Evolutionary conservation across 75 land plant species (phyloP).

Genomic region (Ceratopteris richardii): DNA sequence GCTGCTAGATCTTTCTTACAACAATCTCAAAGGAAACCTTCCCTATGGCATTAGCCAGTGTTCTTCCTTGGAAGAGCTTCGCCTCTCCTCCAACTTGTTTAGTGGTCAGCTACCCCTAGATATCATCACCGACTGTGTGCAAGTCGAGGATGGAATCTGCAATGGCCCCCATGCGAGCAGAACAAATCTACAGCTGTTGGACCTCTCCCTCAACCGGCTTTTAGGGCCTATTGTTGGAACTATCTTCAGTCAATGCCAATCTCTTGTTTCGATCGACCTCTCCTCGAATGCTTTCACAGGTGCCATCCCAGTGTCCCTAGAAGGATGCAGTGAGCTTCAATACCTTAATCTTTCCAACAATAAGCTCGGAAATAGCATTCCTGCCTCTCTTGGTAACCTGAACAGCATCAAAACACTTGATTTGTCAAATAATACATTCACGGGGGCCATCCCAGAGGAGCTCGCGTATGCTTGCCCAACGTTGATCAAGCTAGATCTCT

Average conservation of each 20-base stretch:
- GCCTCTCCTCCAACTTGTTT: constrained; percentile 22
- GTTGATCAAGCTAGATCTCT: constrained; percentile 33
- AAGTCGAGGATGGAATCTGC: constrained; percentile 13
- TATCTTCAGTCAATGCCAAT: constrained; percentile 11
- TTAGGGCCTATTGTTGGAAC: constrained; percentile 30
- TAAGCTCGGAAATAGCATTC: constrained; percentile 27
- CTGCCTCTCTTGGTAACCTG: constrained; percentile 32
- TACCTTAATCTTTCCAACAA: constrained; percentile 45
- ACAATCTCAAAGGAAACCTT: constrained; percentile 53
- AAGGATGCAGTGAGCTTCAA: constrained; percentile 25
- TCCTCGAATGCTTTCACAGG: constrained; percentile 41
- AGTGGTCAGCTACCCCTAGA: constrained; percentile 31
- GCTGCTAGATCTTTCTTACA: constrained; percentile 63
- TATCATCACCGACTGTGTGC: constrained; percentile 41
- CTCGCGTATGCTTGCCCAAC: constrained; percentile 36
- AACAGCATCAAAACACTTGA: constrained; percentile 39
- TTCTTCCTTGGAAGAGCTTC: constrained; percentile 29
- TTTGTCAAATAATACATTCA: constrained; percentile 49
- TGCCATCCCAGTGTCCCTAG: constrained; percentile 14
- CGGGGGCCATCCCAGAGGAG: constrained; percentile 53
- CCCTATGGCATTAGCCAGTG: constrained; percentile 33
- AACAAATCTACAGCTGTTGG: constrained; percentile 40
- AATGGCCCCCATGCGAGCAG: too few relatives aligned
- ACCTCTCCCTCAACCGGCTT: constrained; percentile 61
- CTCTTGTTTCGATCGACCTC: constrained; percentile 41